Conservation (phyloP, 768 basidiomycete species). For the Boletus reticulatus region DNA sequence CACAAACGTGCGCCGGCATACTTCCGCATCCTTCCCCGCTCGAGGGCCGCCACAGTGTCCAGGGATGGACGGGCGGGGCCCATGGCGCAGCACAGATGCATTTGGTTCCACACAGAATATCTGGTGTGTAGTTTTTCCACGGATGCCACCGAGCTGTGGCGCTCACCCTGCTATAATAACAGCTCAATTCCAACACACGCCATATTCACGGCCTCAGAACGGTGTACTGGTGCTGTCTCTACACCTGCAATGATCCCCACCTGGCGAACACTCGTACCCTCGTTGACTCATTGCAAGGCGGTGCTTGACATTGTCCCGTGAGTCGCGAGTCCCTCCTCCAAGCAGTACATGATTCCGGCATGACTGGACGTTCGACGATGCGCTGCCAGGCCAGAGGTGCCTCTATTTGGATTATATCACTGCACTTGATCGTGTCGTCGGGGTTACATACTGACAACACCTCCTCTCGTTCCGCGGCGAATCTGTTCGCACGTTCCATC, state of each 20-base stretch:
- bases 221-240: not conserved
- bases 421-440: not conserved
- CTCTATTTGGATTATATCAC: not conserved
- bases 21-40: not conserved
- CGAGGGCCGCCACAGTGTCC: no score
- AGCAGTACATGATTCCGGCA: not conserved
- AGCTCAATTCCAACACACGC: not conserved
- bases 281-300: not conserved
- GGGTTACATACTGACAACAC: no score
- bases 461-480: not conserved
- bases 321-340: not conserved
- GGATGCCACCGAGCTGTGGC: not conserved
- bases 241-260: not conserved
- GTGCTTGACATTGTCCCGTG: not conserved
- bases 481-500: not conserved
- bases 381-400: not conserved
- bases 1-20: constrained; percentile 13
- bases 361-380: not conserved
- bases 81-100: no score
- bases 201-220: not conserved
- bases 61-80: not conserved
- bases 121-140: not conserved
- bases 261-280: not conserved
- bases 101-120: not conserved
- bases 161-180: not conserved